phyloP scores from a whole-genome alignment of 208 protist species.

The Leptomonas pyrrhocoris region DNA sequence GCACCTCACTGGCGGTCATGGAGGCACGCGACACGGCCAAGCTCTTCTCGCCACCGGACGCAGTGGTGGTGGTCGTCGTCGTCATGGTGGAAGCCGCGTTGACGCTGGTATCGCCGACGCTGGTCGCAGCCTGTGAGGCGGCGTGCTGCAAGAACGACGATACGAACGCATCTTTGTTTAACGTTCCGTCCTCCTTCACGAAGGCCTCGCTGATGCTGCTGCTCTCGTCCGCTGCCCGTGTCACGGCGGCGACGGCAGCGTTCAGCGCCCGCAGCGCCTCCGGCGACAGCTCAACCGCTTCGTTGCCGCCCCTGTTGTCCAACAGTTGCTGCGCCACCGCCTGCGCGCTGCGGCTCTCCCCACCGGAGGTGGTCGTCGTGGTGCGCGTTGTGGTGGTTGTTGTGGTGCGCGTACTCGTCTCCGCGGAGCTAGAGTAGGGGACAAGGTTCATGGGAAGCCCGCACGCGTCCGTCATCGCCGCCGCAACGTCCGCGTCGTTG shows the following conservation, averaged over 20 bases:
- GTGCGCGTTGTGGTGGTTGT: slow-evolving; percentile 12
- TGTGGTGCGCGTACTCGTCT: slow-evolving; percentile 24
- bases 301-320: slow-evolving; percentile 8
- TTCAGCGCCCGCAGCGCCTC: slow-evolving; percentile 17
- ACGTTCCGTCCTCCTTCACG: slow-evolving; percentile 10
- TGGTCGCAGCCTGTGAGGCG: slow-evolving; percentile 21
- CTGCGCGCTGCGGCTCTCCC: slow-evolving; percentile 7
- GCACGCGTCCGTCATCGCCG: background rate
- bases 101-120: slow-evolving; percentile 27
- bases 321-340: slow-evolving; percentile 20
- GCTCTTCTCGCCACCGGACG: slow-evolving; percentile 12
- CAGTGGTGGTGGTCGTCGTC: slow-evolving; percentile 12
- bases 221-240: slow-evolving; percentile 12
- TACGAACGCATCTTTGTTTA: slow-evolving; percentile 15
- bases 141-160: slow-evolving; percentile 25
- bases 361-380: slow-evolving; percentile 9
- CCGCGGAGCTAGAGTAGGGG: slow-evolving; percentile 34
- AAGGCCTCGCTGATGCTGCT: background rate
- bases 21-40: slow-evolving; percentile 17
- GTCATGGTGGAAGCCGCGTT: slow-evolving; percentile 6
- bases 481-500: background rate
- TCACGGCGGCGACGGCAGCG: slow-evolving; percentile 5
- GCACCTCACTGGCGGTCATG: background rate
- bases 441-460: slow-evolving; percentile 16
- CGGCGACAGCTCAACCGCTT: background rate